Conservation (phyloP, 305 asterid genomes). For the Fraxinus nigra region DNA sequence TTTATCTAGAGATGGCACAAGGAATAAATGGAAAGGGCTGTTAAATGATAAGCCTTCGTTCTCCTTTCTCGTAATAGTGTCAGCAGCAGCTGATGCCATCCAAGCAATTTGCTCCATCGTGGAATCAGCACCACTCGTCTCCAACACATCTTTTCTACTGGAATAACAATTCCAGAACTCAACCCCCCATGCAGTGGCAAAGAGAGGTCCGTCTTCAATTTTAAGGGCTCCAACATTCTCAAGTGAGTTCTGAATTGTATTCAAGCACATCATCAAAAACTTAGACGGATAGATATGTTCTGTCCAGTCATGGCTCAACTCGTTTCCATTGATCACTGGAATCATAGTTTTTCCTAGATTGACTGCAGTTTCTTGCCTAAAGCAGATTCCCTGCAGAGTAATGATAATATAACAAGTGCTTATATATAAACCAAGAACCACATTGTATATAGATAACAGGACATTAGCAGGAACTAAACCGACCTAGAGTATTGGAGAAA, state of each 20-base stretch:
- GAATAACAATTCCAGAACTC: conserved; percentile 70
- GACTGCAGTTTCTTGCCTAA: conserved; percentile 42
- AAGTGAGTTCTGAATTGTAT: conserved; percentile 50
- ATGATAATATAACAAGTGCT: neutral
- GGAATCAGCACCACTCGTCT: conserved; percentile 49
- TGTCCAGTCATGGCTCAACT: conserved; percentile 25
- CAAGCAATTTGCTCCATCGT: conserved; percentile 69
- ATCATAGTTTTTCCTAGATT: conserved; percentile 36
- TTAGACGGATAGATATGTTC: conserved; percentile 53
- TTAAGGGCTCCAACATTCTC: conserved; percentile 31
- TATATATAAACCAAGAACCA: neutral
- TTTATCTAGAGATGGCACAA: conserved; percentile 78
- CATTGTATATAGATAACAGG: neutral
- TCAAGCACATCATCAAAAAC: conserved; percentile 60
- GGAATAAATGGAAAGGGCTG: conserved; percentile 67
- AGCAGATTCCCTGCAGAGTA: conserved; percentile 79
- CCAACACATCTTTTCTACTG: conserved; percentile 62
- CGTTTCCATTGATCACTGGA: conserved; percentile 29
- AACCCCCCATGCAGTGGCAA: conserved; percentile 67
- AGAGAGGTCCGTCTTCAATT: conserved; percentile 45
- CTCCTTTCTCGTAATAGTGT: conserved; percentile 65
- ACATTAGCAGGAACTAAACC: neutral
- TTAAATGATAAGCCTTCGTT: conserved; percentile 56
- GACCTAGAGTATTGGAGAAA: neutral
- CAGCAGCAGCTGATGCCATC: conserved; percentile 79